Evolutionary conservation across 805 yeast species (phyloP).

Genomic region (Candida easanensis): DNA sequence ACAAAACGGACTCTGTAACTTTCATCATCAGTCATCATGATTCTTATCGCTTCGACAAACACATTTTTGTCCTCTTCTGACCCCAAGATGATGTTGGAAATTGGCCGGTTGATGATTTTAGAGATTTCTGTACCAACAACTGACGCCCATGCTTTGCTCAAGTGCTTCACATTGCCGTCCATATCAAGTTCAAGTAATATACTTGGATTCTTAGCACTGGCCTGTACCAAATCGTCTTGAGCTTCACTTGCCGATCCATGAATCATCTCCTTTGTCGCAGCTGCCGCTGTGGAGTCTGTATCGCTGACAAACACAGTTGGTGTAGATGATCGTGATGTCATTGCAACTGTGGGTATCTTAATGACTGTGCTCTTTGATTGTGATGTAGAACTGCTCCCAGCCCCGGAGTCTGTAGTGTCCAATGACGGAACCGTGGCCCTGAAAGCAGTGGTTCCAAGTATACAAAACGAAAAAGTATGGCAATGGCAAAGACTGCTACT

Average conservation of each 20-base stretch:
- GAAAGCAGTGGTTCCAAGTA: too few relatives aligned
- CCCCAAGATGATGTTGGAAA: conserved; percentile 65
- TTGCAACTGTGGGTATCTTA: not conserved
- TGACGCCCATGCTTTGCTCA: conserved; percentile 75
- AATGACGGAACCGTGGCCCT: too few relatives aligned
- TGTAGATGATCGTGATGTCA: conserved; percentile 6
- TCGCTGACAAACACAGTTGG: conserved; percentile 12
- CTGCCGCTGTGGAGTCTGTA: conserved; percentile 1
- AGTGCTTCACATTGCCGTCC: conserved; percentile 71
- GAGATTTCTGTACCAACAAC: conserved; percentile 65
- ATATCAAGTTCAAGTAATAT: conserved; percentile 82
- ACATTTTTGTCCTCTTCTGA: conserved; percentile 60
- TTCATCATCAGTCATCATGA: conserved; percentile 70
- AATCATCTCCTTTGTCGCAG: not conserved
- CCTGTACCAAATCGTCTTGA: conserved; percentile 51
- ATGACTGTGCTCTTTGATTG: not conserved
- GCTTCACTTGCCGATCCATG: conserved; percentile 8
- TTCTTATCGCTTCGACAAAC: conserved; percentile 64
- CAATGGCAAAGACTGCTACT: too few relatives aligned
- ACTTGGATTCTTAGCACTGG: conserved; percentile 68
- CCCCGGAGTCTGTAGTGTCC: too few relatives aligned
- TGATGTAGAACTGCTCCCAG: too few relatives aligned
- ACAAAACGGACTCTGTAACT: conserved; percentile 76
- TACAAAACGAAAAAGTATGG: too few relatives aligned
- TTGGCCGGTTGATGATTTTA: conserved; percentile 54